Evolutionary conservation across 2,329 filamentous ascomycete genomes (phyloP).

Genomic region (Fusarium sp.): DNA sequence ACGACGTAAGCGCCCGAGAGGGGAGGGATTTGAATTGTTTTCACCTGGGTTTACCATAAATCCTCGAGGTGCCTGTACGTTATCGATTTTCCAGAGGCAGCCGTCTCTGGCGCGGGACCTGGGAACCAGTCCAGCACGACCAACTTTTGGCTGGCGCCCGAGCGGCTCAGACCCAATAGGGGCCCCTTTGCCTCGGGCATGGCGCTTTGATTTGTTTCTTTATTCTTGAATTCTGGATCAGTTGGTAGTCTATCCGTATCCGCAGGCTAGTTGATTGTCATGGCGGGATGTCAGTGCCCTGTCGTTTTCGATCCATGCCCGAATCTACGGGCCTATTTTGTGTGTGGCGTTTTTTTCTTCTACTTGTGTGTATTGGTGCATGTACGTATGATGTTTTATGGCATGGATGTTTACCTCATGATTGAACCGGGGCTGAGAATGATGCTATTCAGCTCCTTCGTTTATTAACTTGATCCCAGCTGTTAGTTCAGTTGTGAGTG

Average conservation of each 20-base stretch:
- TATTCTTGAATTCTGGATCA: constrained; percentile 32
- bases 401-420: background rate
- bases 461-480: constrained; percentile 20
- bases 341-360: too few relatives aligned
- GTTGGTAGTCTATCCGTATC: background rate
- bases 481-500: constrained; percentile 21
- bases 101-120: background rate
- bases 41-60: too few relatives aligned
- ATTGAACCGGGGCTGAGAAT: background rate
- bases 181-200: constrained; percentile 35
- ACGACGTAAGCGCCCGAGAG: background rate
- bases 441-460: background rate
- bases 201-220: constrained; percentile 39
- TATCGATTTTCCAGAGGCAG: background rate
- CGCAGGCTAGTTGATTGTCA: constrained; percentile 1
- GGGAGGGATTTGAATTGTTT: background rate
- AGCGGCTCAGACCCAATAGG: constrained; percentile 37
- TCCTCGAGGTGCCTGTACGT: background rate
- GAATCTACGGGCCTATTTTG: background rate
- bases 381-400: background rate
- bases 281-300: constrained; percentile 2
- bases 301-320: background rate
- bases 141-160: constrained; percentile 7
- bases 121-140: too few relatives aligned
- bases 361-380: background rate